Evolutionary conservation across 768 basidiomycete genomes (phyloP), one percentile per base, ranked within the genome.

Genomic region (Boletus tomentosulus): DNA sequence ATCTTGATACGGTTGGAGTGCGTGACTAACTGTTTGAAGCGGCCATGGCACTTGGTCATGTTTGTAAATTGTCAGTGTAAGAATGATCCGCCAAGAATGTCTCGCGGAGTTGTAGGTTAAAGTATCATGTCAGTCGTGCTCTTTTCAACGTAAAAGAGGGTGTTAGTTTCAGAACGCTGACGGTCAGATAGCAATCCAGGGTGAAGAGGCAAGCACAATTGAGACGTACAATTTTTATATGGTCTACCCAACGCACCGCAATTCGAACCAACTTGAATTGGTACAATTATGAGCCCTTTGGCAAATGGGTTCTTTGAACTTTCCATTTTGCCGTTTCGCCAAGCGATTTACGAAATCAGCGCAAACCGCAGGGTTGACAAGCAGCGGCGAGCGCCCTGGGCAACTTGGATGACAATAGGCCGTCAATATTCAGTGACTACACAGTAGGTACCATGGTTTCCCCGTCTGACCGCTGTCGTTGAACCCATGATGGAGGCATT

Each of bases 21-120:
- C 16, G 35, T 49, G 39, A 49, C 57, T 48, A 49, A 59, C 50
- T 38, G 37, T 47, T 47, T 48, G 43, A 9, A 22, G 37, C 37
- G 16, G 35, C 16, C 35, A 25, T 19, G 19, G 19, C 19, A 19
- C 16, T 48, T 48, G 25, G 46, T 48, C 46, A 35, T 47, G 30
- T 31, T 31, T 19, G 19, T 30, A 6, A 9, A 30, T 5, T 30
- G 30, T 9, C 30, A 3, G 34, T 4, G 8, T 3, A 22, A 39
- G n/a, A 39, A 22, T 39, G 19, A 19, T 39, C 38, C 38, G 19
- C 16, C 15, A 16, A 37, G 15, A 37, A 16, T 10, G 19, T 39
- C 38, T 39, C 19, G 41, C 41, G 41, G 12, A 42, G 41, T 42
- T 42, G 24, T 19, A 38, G 37, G 24, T 25, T 13, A 25, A 25